These are phyloP conservation scores for Osmozyma mogii DNA, from an alignment of 805 yeast species.

Conservation along the genomic window DNA sequence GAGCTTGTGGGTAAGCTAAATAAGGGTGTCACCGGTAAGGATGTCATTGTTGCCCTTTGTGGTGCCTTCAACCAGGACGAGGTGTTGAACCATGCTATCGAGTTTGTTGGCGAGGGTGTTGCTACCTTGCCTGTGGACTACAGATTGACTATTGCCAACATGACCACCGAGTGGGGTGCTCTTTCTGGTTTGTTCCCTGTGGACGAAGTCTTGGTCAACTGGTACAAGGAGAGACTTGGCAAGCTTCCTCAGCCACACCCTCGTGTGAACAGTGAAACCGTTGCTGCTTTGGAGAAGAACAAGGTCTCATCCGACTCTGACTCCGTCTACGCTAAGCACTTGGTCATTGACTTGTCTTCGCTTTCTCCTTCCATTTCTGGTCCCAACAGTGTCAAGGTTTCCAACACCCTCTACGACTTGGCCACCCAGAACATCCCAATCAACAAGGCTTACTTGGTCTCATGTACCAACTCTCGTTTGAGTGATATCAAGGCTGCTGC, in stretches of 20 bases:
- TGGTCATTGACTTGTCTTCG: constrained; percentile 70
- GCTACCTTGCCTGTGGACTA: constrained; percentile 66
- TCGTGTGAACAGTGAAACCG: constrained; percentile 59
- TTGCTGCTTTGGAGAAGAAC: constrained; percentile 44
- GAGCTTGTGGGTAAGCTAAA: constrained; percentile 78
- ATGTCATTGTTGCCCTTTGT: constrained; percentile 92
- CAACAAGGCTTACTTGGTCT: constrained; percentile 93
- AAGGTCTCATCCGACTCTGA: constrained; percentile 53
- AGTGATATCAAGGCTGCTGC: constrained; percentile 95
- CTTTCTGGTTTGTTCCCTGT: constrained; percentile 96
- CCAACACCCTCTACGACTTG: constrained; percentile 69
- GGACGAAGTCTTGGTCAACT: constrained; percentile 66
- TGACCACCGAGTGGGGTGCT: constrained; percentile 99
- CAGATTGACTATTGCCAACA: constrained; percentile 87
- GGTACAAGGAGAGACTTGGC: constrained; percentile 61
- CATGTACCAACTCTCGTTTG: constrained; percentile 93
- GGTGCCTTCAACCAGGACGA: constrained; percentile 90
- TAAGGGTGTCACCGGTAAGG: constrained; percentile 88
- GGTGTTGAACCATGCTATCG: constrained; percentile 89
- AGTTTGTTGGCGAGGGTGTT: constrained; percentile 80
- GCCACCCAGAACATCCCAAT: constrained; percentile 67
- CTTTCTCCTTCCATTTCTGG: constrained; percentile 89
- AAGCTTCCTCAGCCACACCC: constrained; percentile 70
- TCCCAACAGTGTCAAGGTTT: constrained; percentile 93
- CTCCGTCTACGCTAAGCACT: constrained; percentile 83